These are phyloP conservation scores for Mucor racemosus DNA, from an alignment of 371 early-diverging fungal species.

Conservation along the genomic window DNA sequence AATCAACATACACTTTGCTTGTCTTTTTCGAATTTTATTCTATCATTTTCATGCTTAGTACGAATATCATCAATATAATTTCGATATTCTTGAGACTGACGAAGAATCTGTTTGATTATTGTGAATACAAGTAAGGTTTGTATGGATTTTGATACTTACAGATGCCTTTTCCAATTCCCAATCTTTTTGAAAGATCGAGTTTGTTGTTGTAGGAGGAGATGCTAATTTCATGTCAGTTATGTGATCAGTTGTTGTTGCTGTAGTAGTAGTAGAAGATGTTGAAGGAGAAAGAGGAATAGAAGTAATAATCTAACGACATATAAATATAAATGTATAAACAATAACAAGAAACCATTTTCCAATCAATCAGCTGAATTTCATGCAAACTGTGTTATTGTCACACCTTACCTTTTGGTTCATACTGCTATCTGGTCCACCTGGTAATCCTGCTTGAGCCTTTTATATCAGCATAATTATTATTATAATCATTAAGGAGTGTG, in stretches of 20 bases:
- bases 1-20: slow-evolving; percentile 30
- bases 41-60: slow-evolving; percentile 28
- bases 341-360: slow-evolving; percentile 2
- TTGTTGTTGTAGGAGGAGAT: neutral
- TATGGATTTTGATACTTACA: slow-evolving; percentile 10
- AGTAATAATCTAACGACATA: neutral
- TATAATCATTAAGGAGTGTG: neutral
- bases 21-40: slow-evolving; percentile 33
- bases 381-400: neutral
- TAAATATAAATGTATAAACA: neutral
- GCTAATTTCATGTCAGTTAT: slow-evolving; percentile 9
- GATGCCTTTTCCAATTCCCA: slow-evolving; percentile 40
- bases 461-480: neutral
- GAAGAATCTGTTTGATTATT: slow-evolving; percentile 23
- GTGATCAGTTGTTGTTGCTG: neutral
- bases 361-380: slow-evolving; percentile 6
- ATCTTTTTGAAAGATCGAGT: slow-evolving; percentile 20
- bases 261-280: slow-evolving; percentile 12
- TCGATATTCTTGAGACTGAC: slow-evolving; percentile 27
- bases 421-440: neutral
- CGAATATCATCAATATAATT: slow-evolving; percentile 16
- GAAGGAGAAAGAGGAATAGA: slow-evolving; percentile 14
- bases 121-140: neutral
- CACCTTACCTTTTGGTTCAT: slow-evolving; percentile 13
- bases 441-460: slow-evolving; percentile 8